Evolutionary conservation across 2,329 filamentous ascomycete species (phyloP).

Genomic region (Sarocladium brachiariae): DNA sequence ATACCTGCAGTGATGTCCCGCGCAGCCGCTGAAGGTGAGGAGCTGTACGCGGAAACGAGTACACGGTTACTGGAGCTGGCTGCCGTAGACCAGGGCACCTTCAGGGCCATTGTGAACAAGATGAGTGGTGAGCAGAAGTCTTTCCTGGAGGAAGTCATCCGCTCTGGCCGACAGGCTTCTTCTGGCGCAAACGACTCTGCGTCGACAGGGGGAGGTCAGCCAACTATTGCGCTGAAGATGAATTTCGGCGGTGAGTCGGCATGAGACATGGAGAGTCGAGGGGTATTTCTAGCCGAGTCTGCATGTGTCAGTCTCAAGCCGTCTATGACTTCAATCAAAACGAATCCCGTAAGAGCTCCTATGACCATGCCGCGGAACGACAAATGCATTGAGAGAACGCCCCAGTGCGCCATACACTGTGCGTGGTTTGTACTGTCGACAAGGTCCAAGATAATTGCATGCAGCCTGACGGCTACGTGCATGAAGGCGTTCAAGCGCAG

Average conservation of each 20-base stretch:
- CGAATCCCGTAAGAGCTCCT: neutral
- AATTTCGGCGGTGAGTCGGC: conserved; percentile 57
- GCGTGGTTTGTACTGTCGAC: neutral
- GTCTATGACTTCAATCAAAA: no score
- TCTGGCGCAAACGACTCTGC: conserved; percentile 30
- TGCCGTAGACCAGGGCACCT: conserved; percentile 62
- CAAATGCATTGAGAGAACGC: no score
- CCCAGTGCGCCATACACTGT: neutral
- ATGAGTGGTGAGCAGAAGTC: conserved; percentile 65
- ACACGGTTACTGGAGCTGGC: conserved; percentile 74
- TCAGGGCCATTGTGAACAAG: conserved; percentile 64
- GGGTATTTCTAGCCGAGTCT: conserved; percentile 7
- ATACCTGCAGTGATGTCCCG: conserved; percentile 70
- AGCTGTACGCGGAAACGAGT: conserved; percentile 65
- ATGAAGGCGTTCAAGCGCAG: neutral
- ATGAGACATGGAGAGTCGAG: neutral
- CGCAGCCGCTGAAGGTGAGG: conserved; percentile 56
- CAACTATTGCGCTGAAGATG: conserved; percentile 92
- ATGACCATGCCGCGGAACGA: no score
- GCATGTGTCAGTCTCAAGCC: conserved; percentile 6
- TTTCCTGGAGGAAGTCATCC: conserved; percentile 77
- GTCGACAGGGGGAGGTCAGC: conserved; percentile 45
- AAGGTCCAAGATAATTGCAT: neutral
- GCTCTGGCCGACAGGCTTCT: conserved; percentile 48
- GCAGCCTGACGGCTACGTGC: neutral